Evolutionary conservation across 2,329 filamentous ascomycete genomes (phyloP).

Genomic region (Alternaria gaisen): DNA sequence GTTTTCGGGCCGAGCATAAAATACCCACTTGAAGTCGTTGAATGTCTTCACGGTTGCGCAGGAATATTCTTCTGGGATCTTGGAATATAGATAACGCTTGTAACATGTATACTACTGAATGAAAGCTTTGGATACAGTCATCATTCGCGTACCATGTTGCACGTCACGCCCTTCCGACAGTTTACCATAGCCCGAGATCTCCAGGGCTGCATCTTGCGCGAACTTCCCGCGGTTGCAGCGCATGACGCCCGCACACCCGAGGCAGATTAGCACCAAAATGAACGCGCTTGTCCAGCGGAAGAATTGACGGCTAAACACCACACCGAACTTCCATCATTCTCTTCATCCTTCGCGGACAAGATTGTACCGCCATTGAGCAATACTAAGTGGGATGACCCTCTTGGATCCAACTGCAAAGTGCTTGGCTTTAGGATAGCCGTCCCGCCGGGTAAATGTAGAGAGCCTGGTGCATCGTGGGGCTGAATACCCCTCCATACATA

Average conservation of each 20-base stretch:
- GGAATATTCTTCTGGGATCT: not conserved
- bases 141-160: not conserved
- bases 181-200: not conserved
- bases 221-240: slow-evolving; percentile 13
- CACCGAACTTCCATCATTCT: slow-evolving; percentile 19
- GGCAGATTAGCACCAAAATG: slow-evolving; percentile 17
- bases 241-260: slow-evolving; percentile 35
- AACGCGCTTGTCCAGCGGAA: slow-evolving; percentile 34
- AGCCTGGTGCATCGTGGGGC: slow-evolving; percentile 34
- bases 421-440: slow-evolving; percentile 35
- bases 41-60: not conserved
- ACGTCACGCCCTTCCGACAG: not conserved
- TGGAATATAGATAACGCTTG: not conserved
- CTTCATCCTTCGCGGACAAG: slow-evolving; percentile 23
- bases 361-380: slow-evolving; percentile 26
- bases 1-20: slow-evolving; percentile 9
- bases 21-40: slow-evolving; percentile 2
- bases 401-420: slow-evolving; percentile 25
- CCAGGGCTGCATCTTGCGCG: slow-evolving; percentile 1
- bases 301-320: slow-evolving; percentile 47
- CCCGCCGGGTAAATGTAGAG: slow-evolving; percentile 46
- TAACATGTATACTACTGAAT: not conserved
- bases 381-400: slow-evolving; percentile 24
- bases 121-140: not conserved
- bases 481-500: slow-evolving; percentile 38